These are phyloP conservation scores for Neonectria coccinea DNA, from an alignment of 2,329 filamentous ascomycete species.

Conservation along the genomic window DNA sequence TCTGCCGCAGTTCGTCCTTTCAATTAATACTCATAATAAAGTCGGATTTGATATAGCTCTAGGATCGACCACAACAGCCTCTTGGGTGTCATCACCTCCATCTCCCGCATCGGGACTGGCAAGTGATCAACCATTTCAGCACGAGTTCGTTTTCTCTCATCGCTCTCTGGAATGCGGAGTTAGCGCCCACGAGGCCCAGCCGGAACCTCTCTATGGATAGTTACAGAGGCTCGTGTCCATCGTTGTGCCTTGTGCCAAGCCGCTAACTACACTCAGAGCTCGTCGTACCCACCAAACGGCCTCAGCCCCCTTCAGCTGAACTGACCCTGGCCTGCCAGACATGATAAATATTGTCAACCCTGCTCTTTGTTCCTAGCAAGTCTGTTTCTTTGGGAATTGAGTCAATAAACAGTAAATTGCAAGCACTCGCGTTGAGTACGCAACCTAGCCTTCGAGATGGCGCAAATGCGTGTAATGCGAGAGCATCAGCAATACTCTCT, in stretches of 20 bases:
- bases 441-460: not conserved
- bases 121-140: not conserved
- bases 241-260: not conserved
- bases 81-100: not conserved
- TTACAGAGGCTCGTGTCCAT: not conserved
- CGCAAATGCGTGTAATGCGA: not conserved
- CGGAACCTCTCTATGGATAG: not conserved
- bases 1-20: no score
- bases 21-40: no score
- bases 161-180: not conserved
- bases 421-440: not conserved
- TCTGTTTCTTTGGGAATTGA: not conserved
- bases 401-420: not conserved
- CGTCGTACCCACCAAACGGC: not conserved
- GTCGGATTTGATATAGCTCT: no score
- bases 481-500: slow-evolving; percentile 2
- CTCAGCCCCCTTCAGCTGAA: not conserved
- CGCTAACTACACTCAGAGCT: not conserved
- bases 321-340: not conserved
- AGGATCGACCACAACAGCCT: no score
- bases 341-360: not conserved
- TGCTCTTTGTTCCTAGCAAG: not conserved
- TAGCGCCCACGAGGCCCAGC: not conserved
- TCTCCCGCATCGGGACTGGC: not conserved
- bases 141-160: not conserved